Evolutionary conservation across 768 basidiomycete species (phyloP), one percentile per base, ranked within the genome.

Genomic region (Amanita phalloides): DNA sequence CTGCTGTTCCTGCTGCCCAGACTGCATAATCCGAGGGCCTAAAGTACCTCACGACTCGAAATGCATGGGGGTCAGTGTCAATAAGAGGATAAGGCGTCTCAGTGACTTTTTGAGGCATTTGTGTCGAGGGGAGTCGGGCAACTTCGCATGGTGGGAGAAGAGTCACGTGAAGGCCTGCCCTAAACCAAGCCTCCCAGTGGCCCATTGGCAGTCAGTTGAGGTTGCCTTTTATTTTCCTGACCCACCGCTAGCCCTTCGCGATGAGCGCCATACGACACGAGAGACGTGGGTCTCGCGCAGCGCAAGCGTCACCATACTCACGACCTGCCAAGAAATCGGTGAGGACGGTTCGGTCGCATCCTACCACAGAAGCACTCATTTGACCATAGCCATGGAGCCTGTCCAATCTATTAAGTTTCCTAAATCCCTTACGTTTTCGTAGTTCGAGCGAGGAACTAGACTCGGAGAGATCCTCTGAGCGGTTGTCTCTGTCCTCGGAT

Each of bases 21-120:
- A 77, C 68, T 20, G 78, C 88, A 71, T 90, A 93, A 74, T 99
- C 95, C 1, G 84, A 82, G 20, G 82, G 75, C 23, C 95, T 77
- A 68, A 97, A 81, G 71, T 96, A 96, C 53, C 88, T 74, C 20
- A 99, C 69, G 46, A 99, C 95, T 30, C 95, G 81, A 30, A 71
- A 71, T 11, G 83, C 82, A 72, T 96, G 88, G 8, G 95, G 95
- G 73, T 98, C 95, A 0, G 82, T 74, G 68, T 97, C 95, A 70
- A 98, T 88, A 68, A 95, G 83, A 45, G 93, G 93, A 71, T 81
- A 95, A 23, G 83, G 82, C 37, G 86, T 81, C 61, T 71, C 64
- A 50, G 74, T 66, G 53, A 71, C 63, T 63, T 75, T 76, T 55
- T 67, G 64, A 47, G 79, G 76, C 77, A 78, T 77, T 32, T 32